Conservation (phyloP, 164 flowering plant genomes). For the Protea cynaroides region DNA sequence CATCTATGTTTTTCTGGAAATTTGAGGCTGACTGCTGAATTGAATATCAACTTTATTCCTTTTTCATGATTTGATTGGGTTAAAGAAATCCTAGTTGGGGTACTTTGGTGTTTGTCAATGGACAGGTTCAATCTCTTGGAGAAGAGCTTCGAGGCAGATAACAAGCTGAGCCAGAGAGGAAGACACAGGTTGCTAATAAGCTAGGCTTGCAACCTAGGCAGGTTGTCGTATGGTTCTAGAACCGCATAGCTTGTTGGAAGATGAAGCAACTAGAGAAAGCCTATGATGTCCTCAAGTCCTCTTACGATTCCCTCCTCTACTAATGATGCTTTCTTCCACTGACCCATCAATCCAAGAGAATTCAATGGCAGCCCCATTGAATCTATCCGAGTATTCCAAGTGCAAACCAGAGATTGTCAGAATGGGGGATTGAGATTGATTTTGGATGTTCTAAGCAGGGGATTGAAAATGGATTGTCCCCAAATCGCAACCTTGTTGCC, state of each 20-base stretch:
- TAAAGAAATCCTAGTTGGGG: neutral
- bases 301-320: constrained; percentile 57
- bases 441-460: no score
- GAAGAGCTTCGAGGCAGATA: constrained; percentile 78
- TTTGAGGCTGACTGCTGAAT: no score
- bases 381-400: no score
- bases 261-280: constrained; percentile 84
- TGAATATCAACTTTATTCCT: no score
- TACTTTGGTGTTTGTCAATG: neutral
- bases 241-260: constrained; percentile 93
- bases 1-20: neutral
- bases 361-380: no score
- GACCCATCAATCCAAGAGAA: no score
- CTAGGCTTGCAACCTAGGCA: constrained; percentile 85
- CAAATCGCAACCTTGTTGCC: no score
- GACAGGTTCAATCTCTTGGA: constrained; percentile 69
- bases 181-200: constrained; percentile 74
- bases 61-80: no score
- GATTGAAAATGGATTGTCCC: no score
- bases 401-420: no score
- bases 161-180: constrained; percentile 89
- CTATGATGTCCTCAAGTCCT: constrained; percentile 63
- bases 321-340: no score
- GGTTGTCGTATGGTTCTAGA: constrained; percentile 94
- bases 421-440: no score